These are phyloP conservation scores for Boletus rex-veris DNA, from an alignment of 768 basidiomycete genomes.

Conservation along the genomic window DNA sequence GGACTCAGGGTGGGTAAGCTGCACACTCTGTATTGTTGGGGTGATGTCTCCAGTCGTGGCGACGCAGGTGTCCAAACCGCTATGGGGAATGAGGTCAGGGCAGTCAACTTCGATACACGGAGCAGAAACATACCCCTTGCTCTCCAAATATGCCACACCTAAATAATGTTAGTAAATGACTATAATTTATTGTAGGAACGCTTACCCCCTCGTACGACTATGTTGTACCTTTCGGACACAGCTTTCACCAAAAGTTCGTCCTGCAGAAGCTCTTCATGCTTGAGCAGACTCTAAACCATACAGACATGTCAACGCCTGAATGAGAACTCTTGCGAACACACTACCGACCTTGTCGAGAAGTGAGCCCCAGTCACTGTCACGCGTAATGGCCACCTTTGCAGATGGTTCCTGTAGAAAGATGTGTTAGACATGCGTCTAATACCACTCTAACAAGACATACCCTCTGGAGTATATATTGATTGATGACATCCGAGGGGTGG, in stretches of 20 bases:
- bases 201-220: conserved; percentile 11
- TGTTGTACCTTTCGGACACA: conserved; percentile 12
- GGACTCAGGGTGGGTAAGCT: conserved; percentile 1
- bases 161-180: background rate
- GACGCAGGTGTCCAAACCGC: background rate
- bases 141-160: conserved; percentile 21
- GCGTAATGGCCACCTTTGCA: conserved; percentile 24
- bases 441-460: conserved; percentile 1
- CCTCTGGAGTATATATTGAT: conserved; percentile 21
- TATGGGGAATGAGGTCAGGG: background rate
- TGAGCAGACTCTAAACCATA: conserved; percentile 7
- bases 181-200: background rate
- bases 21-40: background rate
- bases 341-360: conserved; percentile 16
- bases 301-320: background rate
- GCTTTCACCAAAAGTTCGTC: conserved; percentile 7
- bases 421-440: background rate
- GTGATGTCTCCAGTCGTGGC: background rate
- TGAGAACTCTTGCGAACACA: too few relatives aligned
- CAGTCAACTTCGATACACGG: background rate
- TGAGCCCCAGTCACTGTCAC: conserved; percentile 21
- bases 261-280: conserved; percentile 9
- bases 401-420: conserved; percentile 14
- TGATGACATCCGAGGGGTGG: conserved; percentile 24
- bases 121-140: conserved; percentile 9